Base-by-base conservation (phyloP, 495 filamentous ascomycete species). In the Neurospora sp. region DNA sequence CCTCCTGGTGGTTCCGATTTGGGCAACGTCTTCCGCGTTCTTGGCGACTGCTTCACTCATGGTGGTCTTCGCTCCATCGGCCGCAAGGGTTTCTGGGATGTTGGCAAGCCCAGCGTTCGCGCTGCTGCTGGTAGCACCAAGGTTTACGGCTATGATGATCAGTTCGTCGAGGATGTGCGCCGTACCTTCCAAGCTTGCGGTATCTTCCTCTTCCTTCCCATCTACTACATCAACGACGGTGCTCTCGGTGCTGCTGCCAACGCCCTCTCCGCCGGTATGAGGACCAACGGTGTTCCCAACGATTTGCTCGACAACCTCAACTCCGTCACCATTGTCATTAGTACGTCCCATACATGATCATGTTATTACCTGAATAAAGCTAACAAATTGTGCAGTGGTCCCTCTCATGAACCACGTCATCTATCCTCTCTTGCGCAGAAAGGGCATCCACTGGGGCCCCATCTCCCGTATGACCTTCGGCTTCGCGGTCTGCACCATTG, bases 221-320 rank as follows among this genome's bases (percentile, higher is more conserved):
- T 92, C 27, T 91, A 88, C 82, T 88, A 88, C 84, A 85, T 92
- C 70, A 84, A 84, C 70, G 83, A 85, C 72, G 81, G 81, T 45
- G 83, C 79, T 75, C 78, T 85, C 31, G 83, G 83, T 31, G 81
- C 81, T 9, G 83, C 81, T 39, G 81, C 81, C 71, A 85, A 83
- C 48, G 87, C 86, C 40, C 87, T 90, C 75, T 87, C 85, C 0
- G 88, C 87, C 9, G 84, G 87, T 6, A 88, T 92, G 87, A 80
- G 86, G 10, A 89, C 89, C 3, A 85, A 89, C 72, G 89, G 89
- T 37, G 83, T 87, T 0, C 90, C 90, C 40, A 93, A 93, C 82
- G 91, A 93, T 80, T 81, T 92, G 70, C 87, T 92, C 83, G 86
- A 88, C 75, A 93, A 91, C 82, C 85, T 93, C 74, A 90, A 93